These are phyloP conservation scores for Geotrichum candidum DNA, from an alignment of 1,139 yeast species.

Conservation along the genomic window DNA sequence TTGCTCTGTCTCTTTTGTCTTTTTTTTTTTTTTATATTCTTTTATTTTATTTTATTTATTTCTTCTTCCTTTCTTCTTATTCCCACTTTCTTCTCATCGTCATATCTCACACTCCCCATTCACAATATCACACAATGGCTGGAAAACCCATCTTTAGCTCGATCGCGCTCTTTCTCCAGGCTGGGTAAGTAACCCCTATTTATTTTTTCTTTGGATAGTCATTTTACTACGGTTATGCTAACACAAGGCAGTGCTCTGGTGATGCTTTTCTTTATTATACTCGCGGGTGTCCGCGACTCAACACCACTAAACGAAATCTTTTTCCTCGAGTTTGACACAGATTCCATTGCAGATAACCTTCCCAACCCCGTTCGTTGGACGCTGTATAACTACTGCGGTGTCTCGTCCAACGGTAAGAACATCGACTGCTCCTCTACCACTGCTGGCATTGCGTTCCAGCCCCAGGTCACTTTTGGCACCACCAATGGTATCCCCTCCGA, in stretches of 20 bases:
- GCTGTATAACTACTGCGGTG: constrained; percentile 57
- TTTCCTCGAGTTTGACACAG: constrained; percentile 67
- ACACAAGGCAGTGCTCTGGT: constrained; percentile 41
- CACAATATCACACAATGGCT: constrained; percentile 4
- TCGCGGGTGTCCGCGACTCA: constrained; percentile 52
- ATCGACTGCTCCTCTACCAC: constrained; percentile 42
- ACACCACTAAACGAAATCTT: constrained; percentile 53
- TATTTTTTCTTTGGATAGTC: neutral
- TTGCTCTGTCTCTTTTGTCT: neutral
- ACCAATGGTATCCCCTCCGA: constrained; percentile 43
- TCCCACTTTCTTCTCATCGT: neutral
- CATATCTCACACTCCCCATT: neutral
- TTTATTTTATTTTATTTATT: neutral
- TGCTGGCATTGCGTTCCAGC: constrained; percentile 67
- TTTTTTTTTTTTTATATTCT: neutral
- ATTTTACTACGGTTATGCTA: neutral
- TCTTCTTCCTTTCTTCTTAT: neutral
- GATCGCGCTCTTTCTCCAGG: constrained; percentile 8
- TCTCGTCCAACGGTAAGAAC: constrained; percentile 35
- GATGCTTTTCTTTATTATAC: constrained; percentile 53
- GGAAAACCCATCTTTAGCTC: constrained; percentile 12
- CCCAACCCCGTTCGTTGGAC: constrained; percentile 59
- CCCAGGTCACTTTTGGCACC: constrained; percentile 50
- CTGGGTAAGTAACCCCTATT: constrained; percentile 11
- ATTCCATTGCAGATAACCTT: constrained; percentile 46